A percentile compares a stretch with the other conserved stretches of the same genome.
Evolutionary conservation across 495 filamentous ascomycete genomes (phyloP).

Genomic region (Schizothecium vesticola): DNA sequence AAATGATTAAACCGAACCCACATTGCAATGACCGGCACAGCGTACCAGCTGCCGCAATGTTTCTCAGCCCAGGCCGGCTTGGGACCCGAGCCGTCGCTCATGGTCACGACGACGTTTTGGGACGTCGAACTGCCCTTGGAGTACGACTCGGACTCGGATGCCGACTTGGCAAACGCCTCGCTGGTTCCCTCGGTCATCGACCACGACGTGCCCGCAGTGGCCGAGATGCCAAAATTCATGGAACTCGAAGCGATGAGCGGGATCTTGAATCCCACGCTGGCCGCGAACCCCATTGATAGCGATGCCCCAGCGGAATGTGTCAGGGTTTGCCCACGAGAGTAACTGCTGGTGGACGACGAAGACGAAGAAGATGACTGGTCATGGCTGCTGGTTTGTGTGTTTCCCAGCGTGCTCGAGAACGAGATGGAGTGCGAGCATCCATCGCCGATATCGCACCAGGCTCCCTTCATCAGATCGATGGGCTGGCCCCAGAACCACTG

Average conservation of each 20-base stretch:
- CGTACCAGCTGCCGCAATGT: constrained; percentile 15
- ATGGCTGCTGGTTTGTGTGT: neutral
- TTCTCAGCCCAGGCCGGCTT: constrained; percentile 3
- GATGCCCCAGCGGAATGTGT: neutral
- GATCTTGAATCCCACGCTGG: neutral
- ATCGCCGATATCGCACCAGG: constrained; percentile 2
- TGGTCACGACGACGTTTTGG: neutral
- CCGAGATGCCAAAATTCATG: neutral
- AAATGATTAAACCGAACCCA: neutral
- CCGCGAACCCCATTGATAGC: neutral
- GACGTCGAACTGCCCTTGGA: neutral
- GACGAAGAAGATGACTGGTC: neutral
- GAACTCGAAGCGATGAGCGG: neutral
- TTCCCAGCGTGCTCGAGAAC: neutral
- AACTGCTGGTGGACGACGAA: neutral
- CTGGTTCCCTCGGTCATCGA: neutral
- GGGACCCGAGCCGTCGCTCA: neutral
- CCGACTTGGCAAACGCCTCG: neutral
- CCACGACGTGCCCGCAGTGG: neutral
- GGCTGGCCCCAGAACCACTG: constrained; percentile 19
- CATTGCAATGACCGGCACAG: constrained; percentile 9
- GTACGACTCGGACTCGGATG: neutral
- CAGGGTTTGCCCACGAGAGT: neutral
- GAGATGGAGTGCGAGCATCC: neutral
- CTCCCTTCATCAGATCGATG: constrained; percentile 8